phyloP scores from a whole-genome alignment of 1,139 yeast genomes.

The Pichia sp. region DNA sequence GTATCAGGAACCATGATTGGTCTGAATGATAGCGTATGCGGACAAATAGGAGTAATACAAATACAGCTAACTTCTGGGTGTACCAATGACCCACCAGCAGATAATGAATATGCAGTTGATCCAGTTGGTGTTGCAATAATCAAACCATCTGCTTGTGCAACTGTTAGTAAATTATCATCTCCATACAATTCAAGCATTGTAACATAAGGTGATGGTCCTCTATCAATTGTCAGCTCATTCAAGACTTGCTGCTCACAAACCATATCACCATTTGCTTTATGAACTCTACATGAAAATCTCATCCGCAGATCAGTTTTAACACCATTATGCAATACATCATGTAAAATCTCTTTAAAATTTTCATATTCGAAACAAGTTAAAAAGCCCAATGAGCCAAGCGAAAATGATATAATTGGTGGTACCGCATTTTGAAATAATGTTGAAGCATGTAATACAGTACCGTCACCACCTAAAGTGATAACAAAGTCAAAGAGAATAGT shows the following conservation, averaged over 20 bases:
- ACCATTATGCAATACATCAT: conserved; percentile 55
- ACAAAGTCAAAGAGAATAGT: conserved; percentile 69
- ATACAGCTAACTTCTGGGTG: conserved; percentile 89
- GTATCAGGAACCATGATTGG: conserved; percentile 85
- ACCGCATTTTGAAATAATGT: conserved; percentile 73
- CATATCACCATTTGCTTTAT: conserved; percentile 46
- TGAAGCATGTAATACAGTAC: conserved; percentile 77
- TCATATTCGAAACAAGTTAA: conserved; percentile 73
- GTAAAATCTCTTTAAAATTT: conserved; percentile 52
- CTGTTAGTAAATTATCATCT: conserved; percentile 69
- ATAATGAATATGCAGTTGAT: conserved; percentile 81
- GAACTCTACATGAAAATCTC: conserved; percentile 66
- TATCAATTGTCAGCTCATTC: conserved; percentile 76
- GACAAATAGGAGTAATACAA: conserved; percentile 87
- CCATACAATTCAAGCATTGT: conserved; percentile 80
- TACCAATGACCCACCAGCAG: conserved; percentile 87
- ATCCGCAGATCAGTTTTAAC: conserved; percentile 73
- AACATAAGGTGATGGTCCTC: conserved; percentile 86
- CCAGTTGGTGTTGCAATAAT: conserved; percentile 91
- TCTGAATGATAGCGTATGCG: conserved; percentile 81
- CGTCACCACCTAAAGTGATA: conserved; percentile 83
- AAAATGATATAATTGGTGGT: conserved; percentile 82
- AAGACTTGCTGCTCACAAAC: conserved; percentile 73
- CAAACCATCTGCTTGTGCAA: conserved; percentile 87
- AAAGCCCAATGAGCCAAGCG: conserved; percentile 77